Evolutionary conservation across 257 asterid species (phyloP).

Genomic region (Solanum pinnatisectum): DNA sequence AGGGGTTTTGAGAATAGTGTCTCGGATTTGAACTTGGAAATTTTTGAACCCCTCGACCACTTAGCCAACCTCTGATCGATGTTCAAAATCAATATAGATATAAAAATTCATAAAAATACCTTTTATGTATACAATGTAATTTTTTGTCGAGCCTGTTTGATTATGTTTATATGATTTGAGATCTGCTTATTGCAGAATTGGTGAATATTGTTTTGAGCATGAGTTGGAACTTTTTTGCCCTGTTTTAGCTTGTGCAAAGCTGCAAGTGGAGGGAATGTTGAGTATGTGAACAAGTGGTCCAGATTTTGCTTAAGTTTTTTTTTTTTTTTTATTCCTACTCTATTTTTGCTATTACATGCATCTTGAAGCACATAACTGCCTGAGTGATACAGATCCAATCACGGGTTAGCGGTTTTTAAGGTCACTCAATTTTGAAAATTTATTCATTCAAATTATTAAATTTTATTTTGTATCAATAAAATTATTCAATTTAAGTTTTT

Average conservation of each 20-base stretch:
- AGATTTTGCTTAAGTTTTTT: neutral
- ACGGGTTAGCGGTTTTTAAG: neutral
- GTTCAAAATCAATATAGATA: neutral
- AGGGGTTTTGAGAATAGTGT: neutral
- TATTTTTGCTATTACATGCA: neutral
- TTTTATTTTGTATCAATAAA: too few species aligned
- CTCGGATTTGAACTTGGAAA: neutral
- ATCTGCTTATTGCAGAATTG: neutral
- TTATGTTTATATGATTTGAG: neutral
- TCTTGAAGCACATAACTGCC: neutral
- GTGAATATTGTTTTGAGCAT: neutral
- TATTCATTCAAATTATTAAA: too few species aligned
- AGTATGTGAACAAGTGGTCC: neutral
- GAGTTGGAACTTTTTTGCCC: neutral
- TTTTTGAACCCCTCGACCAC: too few species aligned
- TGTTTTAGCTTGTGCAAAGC: neutral
- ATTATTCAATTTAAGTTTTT: too few species aligned
- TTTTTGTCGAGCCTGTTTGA: neutral
- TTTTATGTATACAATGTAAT: too few species aligned
- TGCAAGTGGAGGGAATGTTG: neutral
- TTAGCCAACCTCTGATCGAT: neutral
- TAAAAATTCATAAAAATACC: too few species aligned
- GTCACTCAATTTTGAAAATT: too few species aligned
- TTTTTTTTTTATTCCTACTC: too few species aligned
- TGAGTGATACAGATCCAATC: neutral